Evolutionary conservation across 345 rosid genomes (phyloP), one percentile per base, ranked within the genome.

Genomic region (Trapa incisa): DNA sequence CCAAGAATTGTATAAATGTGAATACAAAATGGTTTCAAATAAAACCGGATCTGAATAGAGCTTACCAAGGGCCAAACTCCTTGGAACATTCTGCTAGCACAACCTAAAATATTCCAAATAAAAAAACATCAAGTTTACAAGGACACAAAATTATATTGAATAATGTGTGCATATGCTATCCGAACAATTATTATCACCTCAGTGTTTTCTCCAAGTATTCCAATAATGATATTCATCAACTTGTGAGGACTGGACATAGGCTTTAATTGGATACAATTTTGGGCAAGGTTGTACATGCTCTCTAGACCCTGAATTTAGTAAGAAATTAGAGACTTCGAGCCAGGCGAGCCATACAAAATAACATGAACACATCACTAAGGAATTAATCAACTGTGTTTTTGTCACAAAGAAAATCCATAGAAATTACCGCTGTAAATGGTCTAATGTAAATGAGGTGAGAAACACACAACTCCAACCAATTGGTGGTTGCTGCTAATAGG

Each of bases 51-150:
- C 41, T 58, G 7, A 2, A 1, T 54, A 72, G 37, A 72, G 72
- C 91, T 81, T 75, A 94, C 97, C 99, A 91, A 79, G 97, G 88
- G 71, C 97, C 96, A 81, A 88, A 94, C 54, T 85, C 96, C 80
- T 82, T 88, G 52, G 92, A 86, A 80, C 97, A 94, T 73, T 84
- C 99, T 66, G 97, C 96, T 71, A 94, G 74, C 61, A 94, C 89
- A 72, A 86, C 95, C 99, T 94, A 86, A 65, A 65, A 13, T 29
- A 50, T 50, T 50, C 17, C 53, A 50, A 50, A 50, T 38, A 37
- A 50, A 64, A 38, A 14, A 42, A 15, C 14, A 42, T 9, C 37
- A 22, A 56, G 65, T 65, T 2, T 33, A 38, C 54, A 47, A 61
- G 36, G 57, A 52, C 57, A 53, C 10, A 64, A 33, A 47, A 42